Conservation (phyloP, 2,329 filamentous ascomycete species). For the Colletotrichum lindemuthianum region DNA sequence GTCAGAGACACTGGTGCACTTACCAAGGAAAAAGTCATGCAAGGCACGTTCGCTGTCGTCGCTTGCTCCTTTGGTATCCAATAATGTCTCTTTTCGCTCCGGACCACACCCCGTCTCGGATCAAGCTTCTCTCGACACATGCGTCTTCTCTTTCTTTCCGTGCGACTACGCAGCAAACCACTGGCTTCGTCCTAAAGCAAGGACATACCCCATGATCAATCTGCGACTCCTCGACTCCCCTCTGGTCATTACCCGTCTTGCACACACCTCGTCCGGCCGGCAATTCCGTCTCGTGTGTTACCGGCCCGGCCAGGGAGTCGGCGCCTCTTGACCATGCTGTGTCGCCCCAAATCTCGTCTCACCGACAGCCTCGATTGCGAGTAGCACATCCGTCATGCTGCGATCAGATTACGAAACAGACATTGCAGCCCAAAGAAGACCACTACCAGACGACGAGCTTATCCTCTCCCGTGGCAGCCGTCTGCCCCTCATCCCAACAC, state of each 20-base stretch:
- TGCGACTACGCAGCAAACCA: slow-evolving; percentile 1
- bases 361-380: slow-evolving; percentile 18
- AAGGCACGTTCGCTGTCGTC: slow-evolving; percentile 7
- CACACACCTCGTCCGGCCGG: slow-evolving; percentile 1
- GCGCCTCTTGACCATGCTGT: neutral
- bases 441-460: neutral
- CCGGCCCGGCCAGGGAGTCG: slow-evolving; percentile 23
- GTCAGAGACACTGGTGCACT: slow-evolving; percentile 23
- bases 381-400: slow-evolving; percentile 12
- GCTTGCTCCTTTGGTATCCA: neutral
- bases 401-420: slow-evolving; percentile 5
- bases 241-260: slow-evolving; percentile 11
- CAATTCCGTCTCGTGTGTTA: slow-evolving; percentile 16
- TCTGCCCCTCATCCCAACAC: slow-evolving; percentile 24
- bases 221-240: slow-evolving; percentile 2
- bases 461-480: neutral
- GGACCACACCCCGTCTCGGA: slow-evolving; percentile 13
- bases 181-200: slow-evolving; percentile 7
- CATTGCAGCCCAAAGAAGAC: neutral
- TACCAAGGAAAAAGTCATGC: slow-evolving; percentile 2
- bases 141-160: slow-evolving; percentile 3
- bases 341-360: slow-evolving; percentile 21
- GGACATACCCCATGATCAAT: slow-evolving; percentile 16
- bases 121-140: slow-evolving; percentile 21
- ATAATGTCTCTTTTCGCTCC: slow-evolving; percentile 13